Conservation (phyloP, 1,284 basidiomycete genomes). For the Cryptococcus hybrid region DNA sequence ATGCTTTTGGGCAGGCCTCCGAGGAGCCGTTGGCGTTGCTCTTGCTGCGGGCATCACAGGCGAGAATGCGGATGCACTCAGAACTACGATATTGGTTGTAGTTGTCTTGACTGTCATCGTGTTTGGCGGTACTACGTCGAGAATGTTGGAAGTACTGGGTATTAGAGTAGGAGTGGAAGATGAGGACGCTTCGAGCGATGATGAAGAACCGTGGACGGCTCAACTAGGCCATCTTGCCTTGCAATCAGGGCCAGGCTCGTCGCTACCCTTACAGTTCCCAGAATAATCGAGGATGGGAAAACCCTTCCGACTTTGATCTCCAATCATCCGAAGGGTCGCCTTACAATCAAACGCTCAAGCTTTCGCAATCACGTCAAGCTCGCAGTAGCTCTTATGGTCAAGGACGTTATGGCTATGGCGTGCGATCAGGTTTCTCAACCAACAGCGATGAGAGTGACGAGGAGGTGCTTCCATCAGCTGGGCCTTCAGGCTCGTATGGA, state of each 20-base stretch:
- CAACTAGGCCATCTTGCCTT: conserved; percentile 33
- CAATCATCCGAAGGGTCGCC: conserved; percentile 27
- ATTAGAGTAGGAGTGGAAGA: conserved; percentile 96
- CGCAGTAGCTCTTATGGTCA: neutral
- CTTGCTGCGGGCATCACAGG: conserved; percentile 94
- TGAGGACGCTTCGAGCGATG: conserved; percentile 74
- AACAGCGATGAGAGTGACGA: conserved; percentile 61
- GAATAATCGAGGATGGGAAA: conserved; percentile 42
- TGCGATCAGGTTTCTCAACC: conserved; percentile 44
- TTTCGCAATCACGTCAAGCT: neutral
- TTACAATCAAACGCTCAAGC: conserved; percentile 10
- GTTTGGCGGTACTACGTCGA: conserved; percentile 93
- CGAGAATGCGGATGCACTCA: conserved; percentile 81
- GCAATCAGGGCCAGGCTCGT: conserved; percentile 31
- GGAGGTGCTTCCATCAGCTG: conserved; percentile 64
- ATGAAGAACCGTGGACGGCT: conserved; percentile 60
- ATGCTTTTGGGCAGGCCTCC: conserved; percentile 97
- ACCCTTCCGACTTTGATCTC: conserved; percentile 32
- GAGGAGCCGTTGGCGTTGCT: conserved; percentile 96
- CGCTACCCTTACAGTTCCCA: conserved; percentile 4
- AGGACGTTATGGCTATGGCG: neutral
- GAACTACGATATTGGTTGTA: conserved; percentile 92
- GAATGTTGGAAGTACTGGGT: conserved; percentile 97
- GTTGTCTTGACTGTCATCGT: conserved; percentile 93
- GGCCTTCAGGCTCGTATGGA: conserved; percentile 52